Evolutionary conservation across 164 flowering plant species (phyloP).

Genomic region (Liriodendron chinense): DNA sequence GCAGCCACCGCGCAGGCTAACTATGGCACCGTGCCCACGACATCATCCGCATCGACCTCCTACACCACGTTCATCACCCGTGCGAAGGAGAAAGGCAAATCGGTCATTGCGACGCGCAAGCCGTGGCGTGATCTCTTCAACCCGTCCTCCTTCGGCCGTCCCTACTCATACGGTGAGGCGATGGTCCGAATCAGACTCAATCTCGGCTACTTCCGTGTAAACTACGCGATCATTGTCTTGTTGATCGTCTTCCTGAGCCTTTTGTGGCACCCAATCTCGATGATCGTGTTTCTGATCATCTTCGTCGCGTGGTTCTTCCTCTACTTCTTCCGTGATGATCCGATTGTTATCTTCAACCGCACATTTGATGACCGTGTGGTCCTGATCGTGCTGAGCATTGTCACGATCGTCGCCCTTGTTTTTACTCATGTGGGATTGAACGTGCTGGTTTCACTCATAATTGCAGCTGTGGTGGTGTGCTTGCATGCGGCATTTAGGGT

Average conservation of each 20-base stretch:
- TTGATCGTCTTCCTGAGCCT: conserved; percentile 51
- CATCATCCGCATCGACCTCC: conserved; percentile 3
- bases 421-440: conserved; percentile 49
- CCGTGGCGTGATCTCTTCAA: conserved; percentile 59
- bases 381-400: conserved; percentile 24
- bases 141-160: conserved; percentile 38
- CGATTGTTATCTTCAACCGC: conserved; percentile 36
- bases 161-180: conserved; percentile 47
- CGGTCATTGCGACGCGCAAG: conserved; percentile 29
- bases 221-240: conserved; percentile 50
- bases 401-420: conserved; percentile 44
- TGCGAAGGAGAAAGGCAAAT: conserved; percentile 22
- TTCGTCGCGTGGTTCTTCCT: conserved; percentile 58
- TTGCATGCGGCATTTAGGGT: conserved; percentile 56
- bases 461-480: conserved; percentile 38
- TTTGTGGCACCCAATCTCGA: conserved; percentile 53
- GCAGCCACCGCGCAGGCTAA: background rate
- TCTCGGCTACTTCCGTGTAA: conserved; percentile 48
- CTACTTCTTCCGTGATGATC: conserved; percentile 50
- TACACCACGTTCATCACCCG: conserved; percentile 17
- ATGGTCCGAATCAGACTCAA: conserved; percentile 47
- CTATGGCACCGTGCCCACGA: conserved; percentile 5
- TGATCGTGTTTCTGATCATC: conserved; percentile 47
- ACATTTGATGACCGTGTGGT: conserved; percentile 47
- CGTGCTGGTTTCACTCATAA: conserved; percentile 33